Conservation (phyloP, 2,329 filamentous ascomycete species). For the Pseudonectria foliicola region DNA sequence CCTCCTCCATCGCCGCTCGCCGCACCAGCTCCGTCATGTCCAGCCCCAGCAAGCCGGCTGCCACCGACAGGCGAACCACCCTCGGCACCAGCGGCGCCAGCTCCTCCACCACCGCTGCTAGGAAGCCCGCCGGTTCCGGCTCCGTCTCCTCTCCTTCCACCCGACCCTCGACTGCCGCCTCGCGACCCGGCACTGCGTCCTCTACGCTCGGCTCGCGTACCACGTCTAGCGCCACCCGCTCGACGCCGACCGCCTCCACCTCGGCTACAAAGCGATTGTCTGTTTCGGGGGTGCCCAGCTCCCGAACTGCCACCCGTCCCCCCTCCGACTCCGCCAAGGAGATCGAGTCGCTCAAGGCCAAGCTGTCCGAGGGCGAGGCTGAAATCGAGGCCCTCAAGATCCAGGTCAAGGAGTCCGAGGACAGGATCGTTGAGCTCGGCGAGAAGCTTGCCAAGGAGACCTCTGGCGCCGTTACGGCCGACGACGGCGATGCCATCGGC, state of each 20-base stretch:
- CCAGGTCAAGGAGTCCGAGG: slow-evolving; percentile 48
- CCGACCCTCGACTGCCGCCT: slow-evolving; percentile 27
- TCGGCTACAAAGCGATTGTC: slow-evolving; percentile 49
- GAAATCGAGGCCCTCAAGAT: slow-evolving; percentile 51
- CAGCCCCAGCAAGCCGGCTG: slow-evolving; percentile 29
- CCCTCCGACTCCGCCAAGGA: slow-evolving; percentile 44
- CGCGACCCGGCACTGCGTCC: slow-evolving; percentile 29
- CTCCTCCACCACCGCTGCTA: slow-evolving; percentile 24
- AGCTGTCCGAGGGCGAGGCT: slow-evolving; percentile 50
- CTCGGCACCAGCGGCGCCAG: slow-evolving; percentile 22
- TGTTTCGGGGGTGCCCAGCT: slow-evolving; percentile 32
- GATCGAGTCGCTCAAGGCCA: slow-evolving; percentile 52
- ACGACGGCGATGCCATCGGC: slow-evolving; percentile 35
- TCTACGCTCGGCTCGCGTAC: slow-evolving; percentile 23
- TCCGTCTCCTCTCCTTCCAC: slow-evolving; percentile 26
- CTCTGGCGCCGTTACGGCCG: slow-evolving; percentile 28
- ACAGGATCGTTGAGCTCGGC: slow-evolving; percentile 47
- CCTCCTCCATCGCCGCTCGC: slow-evolving; percentile 32
- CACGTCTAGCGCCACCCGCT: slow-evolving; percentile 21
- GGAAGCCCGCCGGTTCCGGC: slow-evolving; percentile 27
- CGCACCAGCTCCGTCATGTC: slow-evolving; percentile 38
- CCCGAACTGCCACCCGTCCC: slow-evolving; percentile 33
- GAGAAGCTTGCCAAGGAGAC: slow-evolving; percentile 41
- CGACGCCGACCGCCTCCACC: slow-evolving; percentile 29
- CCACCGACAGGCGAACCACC: slow-evolving; percentile 25